Evolutionary conservation across 352 stramenopile genomes (phyloP), one percentile per base, ranked within the genome.

Genomic region (Pythium dissimile): DNA sequence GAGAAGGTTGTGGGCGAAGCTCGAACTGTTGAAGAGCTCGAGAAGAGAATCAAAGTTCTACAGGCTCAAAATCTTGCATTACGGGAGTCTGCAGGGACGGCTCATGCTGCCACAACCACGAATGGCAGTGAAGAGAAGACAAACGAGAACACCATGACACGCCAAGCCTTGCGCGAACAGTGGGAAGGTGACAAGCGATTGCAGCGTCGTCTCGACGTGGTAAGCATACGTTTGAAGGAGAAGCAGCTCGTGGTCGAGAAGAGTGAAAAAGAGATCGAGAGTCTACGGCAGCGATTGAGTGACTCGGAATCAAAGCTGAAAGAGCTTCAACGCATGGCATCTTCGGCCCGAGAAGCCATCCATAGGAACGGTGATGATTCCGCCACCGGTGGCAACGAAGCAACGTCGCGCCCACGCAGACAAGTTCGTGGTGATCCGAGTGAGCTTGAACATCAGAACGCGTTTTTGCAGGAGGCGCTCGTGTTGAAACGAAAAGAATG

Each of bases 41-140:
- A 88, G 50, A 81, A 78, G 57, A 82, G 87, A 49, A 59, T 93
- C 23, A 84, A 87, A 27, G 65, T 94, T 0, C 57, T 93, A 0
- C 67, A 93, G 38, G 84, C 82, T 3, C 81, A 96, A 47, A 95
- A 96, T 34, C 46, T 80, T n/a, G 88, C 84, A n/a, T 38, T 95
- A 12, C 81, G 80, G 8, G 73, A 90, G 37, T 62, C 61, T 1
- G 51, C 52, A 21, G 73, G 66, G 9, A 57, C 58, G 26, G 11
- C 16, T 21, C 6, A 39, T n/a, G 41, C 20, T 20, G 16, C 2
- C 7, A 1, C 28, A 21, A 13, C 28, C 24, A 32, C 13, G 13
- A 30, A 42, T 24, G 44, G 42, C 64, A 26, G 32, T 27, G 34
- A 15, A 34, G 28, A 13, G 11, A 24, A 42, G 10, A 18, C 1